Evolutionary conservation across 2,329 filamentous ascomycete species (phyloP).

Genomic region (Talaromyces marneffei): DNA sequence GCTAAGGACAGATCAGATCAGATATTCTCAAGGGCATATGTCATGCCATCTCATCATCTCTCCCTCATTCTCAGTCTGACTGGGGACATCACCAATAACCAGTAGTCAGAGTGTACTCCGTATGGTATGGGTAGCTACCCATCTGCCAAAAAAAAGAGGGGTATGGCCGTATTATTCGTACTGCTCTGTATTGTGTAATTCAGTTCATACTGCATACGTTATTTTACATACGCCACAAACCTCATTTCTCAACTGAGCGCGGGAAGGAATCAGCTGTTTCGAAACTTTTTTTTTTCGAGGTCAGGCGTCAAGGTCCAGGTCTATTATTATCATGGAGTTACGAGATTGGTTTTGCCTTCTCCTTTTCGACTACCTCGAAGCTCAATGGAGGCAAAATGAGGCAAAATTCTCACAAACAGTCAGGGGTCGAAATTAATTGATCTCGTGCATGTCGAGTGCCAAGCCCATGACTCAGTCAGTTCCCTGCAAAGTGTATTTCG

Average conservation of each 20-base stretch:
- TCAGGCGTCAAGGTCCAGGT: constrained; percentile 4
- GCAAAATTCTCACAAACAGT: background rate
- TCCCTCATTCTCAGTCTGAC: background rate
- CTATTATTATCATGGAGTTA: background rate
- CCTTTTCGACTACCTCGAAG: background rate
- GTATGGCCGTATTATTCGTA: background rate
- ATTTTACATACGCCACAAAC: constrained; percentile 5
- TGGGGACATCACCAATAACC: background rate
- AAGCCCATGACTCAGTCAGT: background rate
- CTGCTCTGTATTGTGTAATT: background rate
- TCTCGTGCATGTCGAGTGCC: constrained; percentile 1
- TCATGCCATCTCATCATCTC: constrained; percentile 3
- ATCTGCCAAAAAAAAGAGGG: background rate
- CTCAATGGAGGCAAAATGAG: background rate
- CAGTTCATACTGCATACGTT: background rate
- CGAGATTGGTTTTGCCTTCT: background rate
- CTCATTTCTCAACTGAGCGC: background rate
- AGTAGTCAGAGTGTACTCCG: background rate
- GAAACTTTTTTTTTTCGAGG: background rate
- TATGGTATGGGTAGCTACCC: background rate
- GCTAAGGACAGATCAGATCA: background rate
- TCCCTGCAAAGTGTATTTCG: background rate
- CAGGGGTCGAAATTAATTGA: background rate
- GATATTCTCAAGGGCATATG: background rate
- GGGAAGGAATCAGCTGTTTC: constrained; percentile 5